Evolutionary conservation across 352 stramenopile species (phyloP).

Genomic region (Phytophthora cryptogea): DNA sequence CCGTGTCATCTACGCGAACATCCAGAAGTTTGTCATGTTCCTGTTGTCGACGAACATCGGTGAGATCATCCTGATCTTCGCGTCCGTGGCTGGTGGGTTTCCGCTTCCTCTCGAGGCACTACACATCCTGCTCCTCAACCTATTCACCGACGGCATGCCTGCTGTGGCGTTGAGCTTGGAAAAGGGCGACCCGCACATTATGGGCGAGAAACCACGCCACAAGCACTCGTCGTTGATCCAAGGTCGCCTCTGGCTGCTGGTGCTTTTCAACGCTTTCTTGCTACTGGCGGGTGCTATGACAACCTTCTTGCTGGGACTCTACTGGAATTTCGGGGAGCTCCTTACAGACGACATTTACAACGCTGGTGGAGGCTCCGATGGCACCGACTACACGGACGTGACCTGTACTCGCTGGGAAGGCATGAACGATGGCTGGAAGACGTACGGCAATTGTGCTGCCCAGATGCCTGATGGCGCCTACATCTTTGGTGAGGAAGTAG

Average conservation of each 20-base stretch:
- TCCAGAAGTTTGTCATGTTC: constrained; percentile 99
- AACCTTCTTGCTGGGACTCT: constrained; percentile 63
- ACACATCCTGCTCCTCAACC: constrained; percentile 98
- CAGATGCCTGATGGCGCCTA: constrained; percentile 45
- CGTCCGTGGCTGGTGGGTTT: constrained; percentile 59
- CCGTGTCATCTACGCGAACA: constrained; percentile 97
- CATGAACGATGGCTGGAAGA: constrained; percentile 48
- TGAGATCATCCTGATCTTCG: constrained; percentile 90
- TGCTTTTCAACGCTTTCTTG: constrained; percentile 60
- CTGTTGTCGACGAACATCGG: constrained; percentile 97
- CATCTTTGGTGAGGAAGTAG: constrained; percentile 53
- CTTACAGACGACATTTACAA: constrained; percentile 59
- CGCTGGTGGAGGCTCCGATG: constrained; percentile 41
- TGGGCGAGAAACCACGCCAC: constrained; percentile 60
- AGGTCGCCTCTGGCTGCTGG: constrained; percentile 67
- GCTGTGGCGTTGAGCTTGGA: constrained; percentile 75
- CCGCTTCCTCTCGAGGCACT: constrained; percentile 93
- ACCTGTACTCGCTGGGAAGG: constrained; percentile 63
- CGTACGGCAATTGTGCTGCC: constrained; percentile 61
- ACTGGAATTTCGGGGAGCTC: constrained; percentile 73
- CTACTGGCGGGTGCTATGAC: constrained; percentile 47
- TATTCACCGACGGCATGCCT: constrained; percentile 97
- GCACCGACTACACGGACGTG: constrained; percentile 58
- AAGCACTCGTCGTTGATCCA: constrained; percentile 63
- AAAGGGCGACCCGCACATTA: constrained; percentile 68